Evolutionary conservation across 176 grass and related monocot genomes (phyloP), one percentile per base, ranked within the genome.

Genomic region (Rhynchospora tenuis): DNA sequence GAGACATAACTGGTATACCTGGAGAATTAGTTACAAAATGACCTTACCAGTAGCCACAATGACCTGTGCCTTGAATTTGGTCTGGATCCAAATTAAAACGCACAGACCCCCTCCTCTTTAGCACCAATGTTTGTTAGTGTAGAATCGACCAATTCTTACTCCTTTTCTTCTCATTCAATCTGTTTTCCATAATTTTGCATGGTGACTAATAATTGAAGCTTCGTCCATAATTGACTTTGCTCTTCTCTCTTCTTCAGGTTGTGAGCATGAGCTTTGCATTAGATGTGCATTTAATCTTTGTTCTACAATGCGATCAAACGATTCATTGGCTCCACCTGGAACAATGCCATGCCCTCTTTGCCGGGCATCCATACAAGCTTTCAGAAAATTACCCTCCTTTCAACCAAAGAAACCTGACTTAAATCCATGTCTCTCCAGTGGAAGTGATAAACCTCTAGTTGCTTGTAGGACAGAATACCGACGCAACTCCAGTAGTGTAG

Each of bases 341-440:
- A 77, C 64, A 48, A 89, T 99, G 73, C 93, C 96, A n/a, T 99
- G 96, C 79, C 96, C 96, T 56, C 88, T 99, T 64, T 99, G 96
- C 83, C 89, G 96, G 22, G 89, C 84, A 33, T 89, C 87, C 56
- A 90, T 99, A 52, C 52, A 86, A 72, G 83, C 93, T 22, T 99
- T 99, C 88, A 84, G 67, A 54, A 93, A 83, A 42, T 83, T 78
- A 16, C 65, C 90, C 0, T 81, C 42, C 28, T 83, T 15, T 51
- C 54, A 29, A 22, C 60, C 16, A 16, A 87, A 83, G 0, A 81
- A 87, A 16, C 44, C 54, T 1, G 77, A 86, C 17, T 45, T 14
- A 52, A 67, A 69, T 82, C 50, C 78, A 3, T 22, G 43, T 78
- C 76, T 62, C 60, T 26, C 11, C 55, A 19, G 8, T 48, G 85